These are phyloP conservation scores for Mortierella sp. DNA, from an alignment of 371 early-diverging fungal genomes.

Conservation along the genomic window DNA sequence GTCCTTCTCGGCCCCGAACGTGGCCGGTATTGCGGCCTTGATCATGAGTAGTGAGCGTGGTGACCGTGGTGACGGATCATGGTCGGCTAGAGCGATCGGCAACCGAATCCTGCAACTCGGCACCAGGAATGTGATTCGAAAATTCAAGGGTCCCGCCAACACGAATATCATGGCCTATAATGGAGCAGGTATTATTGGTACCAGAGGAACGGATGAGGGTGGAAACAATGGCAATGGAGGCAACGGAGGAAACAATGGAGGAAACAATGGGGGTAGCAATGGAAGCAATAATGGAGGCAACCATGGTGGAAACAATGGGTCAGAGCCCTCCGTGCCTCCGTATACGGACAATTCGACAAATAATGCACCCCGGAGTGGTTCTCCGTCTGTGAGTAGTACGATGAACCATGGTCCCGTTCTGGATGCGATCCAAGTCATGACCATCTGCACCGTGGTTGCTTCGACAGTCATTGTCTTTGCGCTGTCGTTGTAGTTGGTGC, in stretches of 20 bases:
- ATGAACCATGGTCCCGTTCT: constrained; percentile 32
- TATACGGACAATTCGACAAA: constrained; percentile 2
- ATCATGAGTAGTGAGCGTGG: constrained; percentile 53
- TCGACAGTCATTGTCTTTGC: constrained; percentile 16
- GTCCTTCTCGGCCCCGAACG: constrained; percentile 87
- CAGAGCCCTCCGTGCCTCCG: constrained; percentile 16
- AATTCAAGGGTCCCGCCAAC: constrained; percentile 46
- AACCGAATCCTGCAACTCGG: constrained; percentile 47
- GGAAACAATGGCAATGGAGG: constrained; percentile 7
- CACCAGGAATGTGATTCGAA: constrained; percentile 36
- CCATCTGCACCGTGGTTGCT: constrained; percentile 23
- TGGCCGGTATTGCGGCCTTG: constrained; percentile 79
- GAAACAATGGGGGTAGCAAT: not conserved
- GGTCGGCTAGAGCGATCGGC: constrained; percentile 42
- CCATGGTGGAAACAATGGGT: constrained; percentile 2
- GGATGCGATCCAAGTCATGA: constrained; percentile 35
- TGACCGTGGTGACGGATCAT: constrained; percentile 41
- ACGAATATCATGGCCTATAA: constrained; percentile 51
- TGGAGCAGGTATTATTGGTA: constrained; percentile 38
- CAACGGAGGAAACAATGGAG: constrained; percentile 1
- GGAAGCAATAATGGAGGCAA: not conserved
- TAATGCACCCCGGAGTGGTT: constrained; percentile 21
- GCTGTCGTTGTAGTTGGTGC: constrained; percentile 14
- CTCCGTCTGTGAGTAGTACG: constrained; percentile 27
- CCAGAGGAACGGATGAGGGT: not conserved